Conservation (phyloP, 108 stramenopile species). For the Cyclotella distinguenda region DNA sequence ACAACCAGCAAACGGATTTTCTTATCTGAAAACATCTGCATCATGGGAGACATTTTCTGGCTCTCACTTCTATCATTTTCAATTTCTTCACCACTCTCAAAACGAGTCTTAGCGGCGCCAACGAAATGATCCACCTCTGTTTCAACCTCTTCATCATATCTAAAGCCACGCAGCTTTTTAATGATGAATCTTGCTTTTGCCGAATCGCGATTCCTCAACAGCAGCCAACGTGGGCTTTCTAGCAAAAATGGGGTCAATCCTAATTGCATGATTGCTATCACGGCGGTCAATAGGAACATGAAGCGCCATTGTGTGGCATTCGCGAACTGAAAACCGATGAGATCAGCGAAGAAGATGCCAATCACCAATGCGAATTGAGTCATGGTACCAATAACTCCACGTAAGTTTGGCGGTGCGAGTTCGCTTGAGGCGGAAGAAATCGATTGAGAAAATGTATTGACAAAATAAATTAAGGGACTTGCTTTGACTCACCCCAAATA, state of each 20-base stretch:
- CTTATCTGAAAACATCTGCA: slow-evolving; percentile 75
- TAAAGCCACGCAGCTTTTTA: slow-evolving; percentile 87
- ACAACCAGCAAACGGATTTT: slow-evolving; percentile 75
- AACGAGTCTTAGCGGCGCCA: slow-evolving; percentile 25
- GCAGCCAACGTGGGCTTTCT: slow-evolving; percentile 90
- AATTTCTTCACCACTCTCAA: slow-evolving; percentile 2
- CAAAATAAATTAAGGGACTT: not conserved
- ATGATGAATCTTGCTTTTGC: slow-evolving; percentile 86
- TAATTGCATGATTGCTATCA: slow-evolving; percentile 77
- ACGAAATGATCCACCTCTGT: slow-evolving; percentile 88
- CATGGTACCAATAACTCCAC: slow-evolving; percentile 94
- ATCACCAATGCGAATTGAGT: slow-evolving; percentile 95
- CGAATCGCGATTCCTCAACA: slow-evolving; percentile 75
- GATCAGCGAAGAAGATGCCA: slow-evolving; percentile 87
- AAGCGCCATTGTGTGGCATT: slow-evolving; percentile 70
- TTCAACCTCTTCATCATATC: slow-evolving; percentile 92
- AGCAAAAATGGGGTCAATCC: slow-evolving; percentile 79
- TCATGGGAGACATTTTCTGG: slow-evolving; percentile 19
- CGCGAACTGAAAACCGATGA: slow-evolving; percentile 83
- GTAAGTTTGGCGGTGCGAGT: slow-evolving; percentile 88
- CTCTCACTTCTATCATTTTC: not conserved
- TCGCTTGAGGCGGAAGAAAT: too few species aligned
- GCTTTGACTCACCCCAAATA: slow-evolving; percentile 93
- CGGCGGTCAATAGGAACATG: slow-evolving; percentile 81
- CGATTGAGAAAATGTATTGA: not conserved